Evolutionary conservation across 2,329 filamentous ascomycete species (phyloP).

Genomic region (Metarhizium sp.): DNA sequence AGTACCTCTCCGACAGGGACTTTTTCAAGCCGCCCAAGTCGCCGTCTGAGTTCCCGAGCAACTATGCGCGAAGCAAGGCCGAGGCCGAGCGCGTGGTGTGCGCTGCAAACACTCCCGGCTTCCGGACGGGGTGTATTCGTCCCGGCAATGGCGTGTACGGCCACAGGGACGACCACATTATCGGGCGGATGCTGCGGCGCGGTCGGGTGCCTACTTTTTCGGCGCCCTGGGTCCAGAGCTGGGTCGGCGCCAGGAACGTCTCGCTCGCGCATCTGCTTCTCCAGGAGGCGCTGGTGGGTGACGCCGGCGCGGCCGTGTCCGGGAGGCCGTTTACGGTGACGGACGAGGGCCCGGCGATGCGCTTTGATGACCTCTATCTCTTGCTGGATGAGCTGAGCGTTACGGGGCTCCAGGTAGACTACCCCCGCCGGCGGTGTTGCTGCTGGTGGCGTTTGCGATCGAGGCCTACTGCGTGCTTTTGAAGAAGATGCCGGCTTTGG

Average conservation of each 20-base stretch:
- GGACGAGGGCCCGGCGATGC: conserved; percentile 35
- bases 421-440: conserved; percentile 24
- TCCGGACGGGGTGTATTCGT: conserved; percentile 45
- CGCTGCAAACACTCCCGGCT: conserved; percentile 26
- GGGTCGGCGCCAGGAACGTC: conserved; percentile 41
- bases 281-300: conserved; percentile 38
- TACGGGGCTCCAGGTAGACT: conserved; percentile 21
- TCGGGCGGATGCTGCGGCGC: conserved; percentile 23
- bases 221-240: conserved; percentile 36
- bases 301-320: conserved; percentile 13
- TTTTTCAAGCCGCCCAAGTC: conserved; percentile 28
- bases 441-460: conserved; percentile 25
- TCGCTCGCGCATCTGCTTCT: conserved; percentile 43
- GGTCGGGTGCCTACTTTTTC: conserved; percentile 33
- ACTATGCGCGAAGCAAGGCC: conserved; percentile 43
- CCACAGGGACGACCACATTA: conserved; percentile 27
- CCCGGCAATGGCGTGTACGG: conserved; percentile 46
- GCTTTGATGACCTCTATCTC: conserved; percentile 30
- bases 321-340: conserved; percentile 42
- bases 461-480: conserved; percentile 12
- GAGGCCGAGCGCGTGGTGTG: conserved; percentile 42
- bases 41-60: conserved; percentile 34
- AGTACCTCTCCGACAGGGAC: conserved; percentile 36
- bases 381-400: conserved; percentile 20
- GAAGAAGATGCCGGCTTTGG: conserved; percentile 11